Evolutionary conservation across 371 early-diverging fungal genomes (phyloP), one percentile per base, ranked within the genome.

Genomic region (Haplosporangium sp.): DNA sequence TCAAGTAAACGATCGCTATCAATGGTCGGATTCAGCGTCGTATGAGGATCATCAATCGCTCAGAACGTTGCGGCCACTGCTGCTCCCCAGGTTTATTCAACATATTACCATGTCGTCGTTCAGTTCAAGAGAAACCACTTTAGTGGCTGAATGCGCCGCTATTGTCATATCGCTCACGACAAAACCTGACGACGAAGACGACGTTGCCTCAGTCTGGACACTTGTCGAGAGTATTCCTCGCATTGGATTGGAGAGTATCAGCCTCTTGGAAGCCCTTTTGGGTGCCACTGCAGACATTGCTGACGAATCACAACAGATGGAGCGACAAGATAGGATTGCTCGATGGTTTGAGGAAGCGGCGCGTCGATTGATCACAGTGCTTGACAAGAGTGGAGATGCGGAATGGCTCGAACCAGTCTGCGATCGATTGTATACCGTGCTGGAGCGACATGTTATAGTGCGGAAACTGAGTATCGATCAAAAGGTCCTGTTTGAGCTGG

Each of bases 341-440:
- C 36, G 62, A 20, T 79, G 80, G 80, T 79, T 79, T 48, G 80
- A 79, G 41, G 56, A 51, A 38, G 51, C 69, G 8, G 69, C 73
- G 6, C 69, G 68, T 14, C 68, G 51, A 41, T 43, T 79, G 45
- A 69, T 65, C 38, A 53, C 61, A 14, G 64, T 59, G 0, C 46
- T 79, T 21, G 80, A 79, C 51, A 64, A 61, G 43, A 59, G 38
- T 21, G 80, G 80, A 4, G 80, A 79, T 59, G 73, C 55, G 0
- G 73, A 73, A 43, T 79, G 80, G 80, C 66, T 79, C n/a, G 73
- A 69, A 20, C 80, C 80, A 14, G 69, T 79, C 23, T 73, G 73
- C 50, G 69, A 72, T 45, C 64, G 62, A 8, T 16, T 79, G 18
- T 62, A 68, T 14, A 23, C 21, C 14, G 12, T 79, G 16, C 62